These are phyloP conservation scores for Verticillium dahliae DNA, from an alignment of 2,329 filamentous ascomycete species.

Conservation along the genomic window DNA sequence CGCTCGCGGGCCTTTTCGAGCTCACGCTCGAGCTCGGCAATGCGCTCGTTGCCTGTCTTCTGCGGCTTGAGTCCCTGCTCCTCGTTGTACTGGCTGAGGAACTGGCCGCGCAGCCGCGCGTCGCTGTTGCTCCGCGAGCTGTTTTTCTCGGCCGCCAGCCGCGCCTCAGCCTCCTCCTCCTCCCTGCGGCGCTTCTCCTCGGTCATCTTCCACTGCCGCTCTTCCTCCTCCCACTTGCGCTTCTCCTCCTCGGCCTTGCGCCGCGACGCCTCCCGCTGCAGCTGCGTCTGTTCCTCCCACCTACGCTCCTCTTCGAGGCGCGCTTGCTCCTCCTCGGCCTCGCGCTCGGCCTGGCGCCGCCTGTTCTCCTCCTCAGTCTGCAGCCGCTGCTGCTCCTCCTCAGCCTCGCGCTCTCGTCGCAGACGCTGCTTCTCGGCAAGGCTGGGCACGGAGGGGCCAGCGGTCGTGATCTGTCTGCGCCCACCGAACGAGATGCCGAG, in stretches of 20 bases:
- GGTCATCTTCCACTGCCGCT: slow-evolving; percentile 68
- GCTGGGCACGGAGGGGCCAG: slow-evolving; percentile 71
- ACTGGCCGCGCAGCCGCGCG: slow-evolving; percentile 70
- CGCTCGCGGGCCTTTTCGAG: slow-evolving; percentile 55
- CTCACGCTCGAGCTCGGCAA: slow-evolving; percentile 65
- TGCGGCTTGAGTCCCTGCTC: slow-evolving; percentile 41
- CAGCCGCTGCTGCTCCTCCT: slow-evolving; percentile 51
- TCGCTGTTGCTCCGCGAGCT: slow-evolving; percentile 55
- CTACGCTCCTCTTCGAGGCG: slow-evolving; percentile 56
- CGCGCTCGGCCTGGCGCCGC: slow-evolving; percentile 36
- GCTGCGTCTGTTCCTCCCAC: slow-evolving; percentile 60
- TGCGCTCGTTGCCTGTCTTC: slow-evolving; percentile 18
- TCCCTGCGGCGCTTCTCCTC: slow-evolving; percentile 66
- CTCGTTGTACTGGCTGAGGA: slow-evolving; percentile 78
- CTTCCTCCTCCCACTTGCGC: slow-evolving; percentile 70
- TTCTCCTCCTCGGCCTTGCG: slow-evolving; percentile 60
- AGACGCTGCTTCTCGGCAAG: slow-evolving; percentile 76
- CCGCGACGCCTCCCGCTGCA: slow-evolving; percentile 53
- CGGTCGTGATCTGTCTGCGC: slow-evolving; percentile 84
- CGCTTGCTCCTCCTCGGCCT: slow-evolving; percentile 56
- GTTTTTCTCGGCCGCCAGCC: slow-evolving; percentile 59
- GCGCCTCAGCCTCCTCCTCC: slow-evolving; percentile 65
- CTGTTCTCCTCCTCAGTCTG: slow-evolving; percentile 47
- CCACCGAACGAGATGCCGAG: slow-evolving; percentile 90
- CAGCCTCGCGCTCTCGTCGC: slow-evolving; percentile 48